Conservation (phyloP, 768 basidiomycete species). For the Auricularia sp. region DNA sequence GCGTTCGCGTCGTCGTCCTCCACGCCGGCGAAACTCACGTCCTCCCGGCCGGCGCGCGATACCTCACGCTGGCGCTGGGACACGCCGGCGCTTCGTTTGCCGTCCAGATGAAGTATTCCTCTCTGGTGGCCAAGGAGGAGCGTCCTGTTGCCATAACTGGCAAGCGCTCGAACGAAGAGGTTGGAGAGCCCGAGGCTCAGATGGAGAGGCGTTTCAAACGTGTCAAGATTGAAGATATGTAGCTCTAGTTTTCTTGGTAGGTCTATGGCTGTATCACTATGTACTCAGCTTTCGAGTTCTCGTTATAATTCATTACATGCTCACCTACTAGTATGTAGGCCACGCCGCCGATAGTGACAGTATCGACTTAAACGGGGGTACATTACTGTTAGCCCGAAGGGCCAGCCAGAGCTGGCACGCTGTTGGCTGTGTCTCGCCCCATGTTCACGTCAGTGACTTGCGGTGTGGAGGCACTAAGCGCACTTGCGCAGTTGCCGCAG, state of each 20-base stretch:
- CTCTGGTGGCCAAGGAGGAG: neutral
- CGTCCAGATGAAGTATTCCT: neutral
- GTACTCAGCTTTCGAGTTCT: neutral
- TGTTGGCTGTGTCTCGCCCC: too few species aligned
- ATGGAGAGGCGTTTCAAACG: neutral
- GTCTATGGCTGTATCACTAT: neutral
- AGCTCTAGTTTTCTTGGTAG: neutral
- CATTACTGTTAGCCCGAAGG: too few species aligned
- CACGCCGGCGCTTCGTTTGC: neutral
- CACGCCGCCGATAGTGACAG: too few species aligned
- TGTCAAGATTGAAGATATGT: neutral
- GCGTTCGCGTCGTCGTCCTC: neutral
- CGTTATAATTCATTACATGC: too few species aligned
- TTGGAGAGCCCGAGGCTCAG: neutral
- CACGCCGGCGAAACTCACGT: neutral
- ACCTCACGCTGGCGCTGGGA: neutral
- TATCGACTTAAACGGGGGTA: too few species aligned
- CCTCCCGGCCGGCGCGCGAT: neutral
- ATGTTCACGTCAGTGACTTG: too few species aligned
- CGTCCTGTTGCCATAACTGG: neutral
- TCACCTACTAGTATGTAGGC: too few species aligned
- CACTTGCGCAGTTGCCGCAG: too few species aligned
- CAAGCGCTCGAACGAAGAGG: neutral
- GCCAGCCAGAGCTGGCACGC: too few species aligned
- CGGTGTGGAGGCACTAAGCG: too few species aligned